Base-by-base conservation (phyloP, 2,329 filamentous ascomycete species). In the Aspergillus flavus region DNA sequence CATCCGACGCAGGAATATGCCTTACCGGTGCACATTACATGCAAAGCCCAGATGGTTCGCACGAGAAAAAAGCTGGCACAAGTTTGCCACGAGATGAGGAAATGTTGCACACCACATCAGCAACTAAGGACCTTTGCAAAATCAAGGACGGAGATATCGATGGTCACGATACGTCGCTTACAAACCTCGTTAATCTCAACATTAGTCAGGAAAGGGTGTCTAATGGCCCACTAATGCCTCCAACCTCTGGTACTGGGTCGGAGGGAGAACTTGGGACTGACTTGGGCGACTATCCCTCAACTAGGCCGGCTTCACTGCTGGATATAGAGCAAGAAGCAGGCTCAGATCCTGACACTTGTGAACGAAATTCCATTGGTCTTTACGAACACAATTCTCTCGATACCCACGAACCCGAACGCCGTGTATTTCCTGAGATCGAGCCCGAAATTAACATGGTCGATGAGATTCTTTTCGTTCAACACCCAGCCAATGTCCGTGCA, bases 381-480 rank as follows among this genome's bases (percentile, higher is more conserved):
- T 21, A 55, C 36, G 32, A 39, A 14, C 32, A 55, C 6, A 26
- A 36, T 55, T 10, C 32, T 4, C 9, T 1, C 23, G 21, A 36
- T 21, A 32, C 52, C 14, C 12, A 26, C 14, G 12, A 39, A 10
- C 12, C 23, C 21, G 16, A 58, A 36, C 32, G 41, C 36, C 53
- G 46, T 23, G 28, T 56, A 30, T 21, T 28, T 30, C 41, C 46
- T 43, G 26, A 23, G n/a, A 36, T 57, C 56, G 54, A 69, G 23
- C 68, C 69, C 1, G 53, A 61, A 16, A 53, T 75, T 4, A 39
- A 64, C 16, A 12, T 72, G 16, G 11, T 61, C 9, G 60, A 71
- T 21, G 66, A 61, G 4, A 63, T 69, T 10, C 60, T 76, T 32
- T 58, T 64, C 19, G 16, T 76, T 3, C 62, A 58, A 46, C 69